Evolutionary conservation across 1,284 basidiomycete species (phyloP), one percentile per base, ranked within the genome.

Genomic region (Porodaedalea pini): DNA sequence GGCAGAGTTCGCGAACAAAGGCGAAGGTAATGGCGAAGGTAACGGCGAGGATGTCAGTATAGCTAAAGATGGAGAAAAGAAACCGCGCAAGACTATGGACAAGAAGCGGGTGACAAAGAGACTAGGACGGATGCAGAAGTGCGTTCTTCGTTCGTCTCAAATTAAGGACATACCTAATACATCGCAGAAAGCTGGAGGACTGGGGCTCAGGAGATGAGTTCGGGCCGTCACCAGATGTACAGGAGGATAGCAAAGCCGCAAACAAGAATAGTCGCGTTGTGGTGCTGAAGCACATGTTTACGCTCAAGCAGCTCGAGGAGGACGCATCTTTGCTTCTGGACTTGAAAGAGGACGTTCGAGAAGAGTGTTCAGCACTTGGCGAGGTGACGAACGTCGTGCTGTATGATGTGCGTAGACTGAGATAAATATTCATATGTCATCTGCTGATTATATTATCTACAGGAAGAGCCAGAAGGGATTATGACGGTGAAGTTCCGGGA

Each of bases 401-500:
- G 31, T 99, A 96, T 70, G 96, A 99, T 74, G 94, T 96, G 69
- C 72, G 92, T 79, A 6, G 51, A 11, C 17, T 50, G n/a, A n/a
- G n/a, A 11, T 49, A 44, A 45, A 19, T 27, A 49, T 49, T 53
- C 41, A 17, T 45, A 29, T 47, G 17, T 39, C 21, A 15, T 19
- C 21, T 51, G 57, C 17, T 52, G 45, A 44, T 57, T 31, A 23
- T 43, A 52, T 65, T 13, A 54, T 45, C 19, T 63, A 54, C 72
- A 98, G 94, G 83, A 88, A 75, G 97, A 99, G 70, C 77, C 86
- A 21, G 94, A 98, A 40, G 97, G 97, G 1, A 75, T 99, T 57
- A 98, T 99, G 82, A 96, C 94, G 0, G 87, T 99, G 62, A 96
- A 96, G 65, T 99, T 98, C 76, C 86, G 86, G 59, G 93, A 96